A percentile compares a stretch with the other conserved stretches of the same genome.
Evolutionary conservation across 2,329 filamentous ascomycete species (phyloP).

Genomic region (Hymenoscyphus salicellus): DNA sequence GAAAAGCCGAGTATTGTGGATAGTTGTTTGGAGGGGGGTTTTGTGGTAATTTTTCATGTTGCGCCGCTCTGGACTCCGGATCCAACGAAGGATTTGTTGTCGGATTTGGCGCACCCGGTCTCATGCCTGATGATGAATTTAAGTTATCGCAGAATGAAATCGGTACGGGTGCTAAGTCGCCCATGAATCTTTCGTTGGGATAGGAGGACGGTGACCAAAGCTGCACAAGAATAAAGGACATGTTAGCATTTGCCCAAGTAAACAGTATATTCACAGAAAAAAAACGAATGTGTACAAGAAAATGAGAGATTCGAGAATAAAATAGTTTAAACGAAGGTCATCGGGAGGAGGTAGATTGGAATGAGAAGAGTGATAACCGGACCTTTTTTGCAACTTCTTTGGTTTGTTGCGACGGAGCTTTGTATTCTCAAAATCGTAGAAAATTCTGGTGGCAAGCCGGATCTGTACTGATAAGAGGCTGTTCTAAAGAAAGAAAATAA

Average conservation of each 20-base stretch:
- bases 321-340: not conserved
- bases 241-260: slow-evolving; percentile 20
- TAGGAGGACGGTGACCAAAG: slow-evolving; percentile 19
- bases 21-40: slow-evolving; percentile 15
- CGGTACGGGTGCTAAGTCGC: slow-evolving; percentile 20
- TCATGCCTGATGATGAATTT: slow-evolving; percentile 16
- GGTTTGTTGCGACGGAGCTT: not conserved
- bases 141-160: slow-evolving; percentile 18
- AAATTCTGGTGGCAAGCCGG: not conserved
- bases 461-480: not conserved
- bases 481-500: not conserved
- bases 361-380: not conserved
- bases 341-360: not conserved
- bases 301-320: not conserved
- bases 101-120: slow-evolving; percentile 10
- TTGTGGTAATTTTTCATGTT: slow-evolving; percentile 11
- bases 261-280: not conserved
- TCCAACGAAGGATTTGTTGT: slow-evolving; percentile 5
- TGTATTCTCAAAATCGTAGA: not conserved
- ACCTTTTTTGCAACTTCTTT: not conserved
- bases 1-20: slow-evolving; percentile 11
- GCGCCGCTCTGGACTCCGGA: slow-evolving; percentile 11
- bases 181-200: slow-evolving; percentile 25
- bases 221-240: slow-evolving; percentile 23
- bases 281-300: slow-evolving; percentile 1